phyloP scores from a whole-genome alignment of 306 rosid genomes.

The Pyrus betulifolia region DNA sequence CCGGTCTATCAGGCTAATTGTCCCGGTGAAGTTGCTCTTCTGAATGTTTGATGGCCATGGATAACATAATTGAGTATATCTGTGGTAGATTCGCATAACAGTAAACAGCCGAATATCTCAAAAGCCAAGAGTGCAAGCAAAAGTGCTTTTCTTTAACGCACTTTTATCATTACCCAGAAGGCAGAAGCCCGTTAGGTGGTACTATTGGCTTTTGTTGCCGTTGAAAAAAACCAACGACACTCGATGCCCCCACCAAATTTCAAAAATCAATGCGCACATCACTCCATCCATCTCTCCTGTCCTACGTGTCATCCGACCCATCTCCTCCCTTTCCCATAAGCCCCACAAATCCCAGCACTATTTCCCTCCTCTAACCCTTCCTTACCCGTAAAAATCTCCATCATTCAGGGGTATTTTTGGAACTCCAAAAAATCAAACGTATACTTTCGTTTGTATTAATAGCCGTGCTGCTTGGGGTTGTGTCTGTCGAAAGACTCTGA shows the following conservation, averaged over 20 bases:
- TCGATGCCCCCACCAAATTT: not conserved
- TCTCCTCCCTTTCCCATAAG: not conserved
- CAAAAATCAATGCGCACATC: constrained; percentile 1
- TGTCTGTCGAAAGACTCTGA: not conserved
- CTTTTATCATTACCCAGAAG: not conserved
- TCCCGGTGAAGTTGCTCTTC: not conserved
- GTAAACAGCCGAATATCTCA: not conserved
- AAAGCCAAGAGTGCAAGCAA: not conserved
- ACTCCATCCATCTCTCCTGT: not conserved
- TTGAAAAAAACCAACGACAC: not conserved
- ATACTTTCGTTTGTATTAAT: not conserved
- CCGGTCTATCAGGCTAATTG: too few species aligned
- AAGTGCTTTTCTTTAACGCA: not conserved
- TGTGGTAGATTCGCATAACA: not conserved
- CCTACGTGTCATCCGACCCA: not conserved
- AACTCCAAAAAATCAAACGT: not conserved
- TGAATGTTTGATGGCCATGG: not conserved
- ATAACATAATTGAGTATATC: not conserved
- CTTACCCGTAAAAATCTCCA: not conserved
- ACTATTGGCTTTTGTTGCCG: not conserved
- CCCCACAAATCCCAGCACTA: not conserved
- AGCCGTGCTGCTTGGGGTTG: not conserved
- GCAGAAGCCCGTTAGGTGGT: not conserved
- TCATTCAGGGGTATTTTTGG: not conserved
- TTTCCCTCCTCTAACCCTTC: not conserved